Evolutionary conservation across 2,329 filamentous ascomycete genomes (phyloP), one percentile per base, ranked within the genome.

Genomic region (Furcasterigmium sp.): DNA sequence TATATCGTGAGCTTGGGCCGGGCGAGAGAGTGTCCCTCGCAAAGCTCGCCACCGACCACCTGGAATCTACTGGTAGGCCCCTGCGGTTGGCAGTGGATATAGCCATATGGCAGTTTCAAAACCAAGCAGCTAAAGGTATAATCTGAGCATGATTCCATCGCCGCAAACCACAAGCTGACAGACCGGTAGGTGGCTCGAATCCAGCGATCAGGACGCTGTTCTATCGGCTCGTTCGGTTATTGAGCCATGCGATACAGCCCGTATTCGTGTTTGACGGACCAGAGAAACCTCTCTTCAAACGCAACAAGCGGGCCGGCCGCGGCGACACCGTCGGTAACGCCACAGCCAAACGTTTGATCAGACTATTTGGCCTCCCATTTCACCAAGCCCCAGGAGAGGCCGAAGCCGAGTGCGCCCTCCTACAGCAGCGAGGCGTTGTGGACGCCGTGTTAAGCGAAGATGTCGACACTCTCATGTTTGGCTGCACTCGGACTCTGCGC

Each of bases 401-500:
- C 3, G 93, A 98, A 61, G 93, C 93, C 2, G 93, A 98, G 65
- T 98, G 93, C 52, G 93, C 93, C 0, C 67, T 93, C 14, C 65
- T 98, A 3, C 91, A 98, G 57, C 75, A 76, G 46, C 76, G 84
- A 37, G 90, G 89, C 1, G 71, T 95, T 8, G 91, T 95, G 1
- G 93, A 98, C 62, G 91, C 88, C 0, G 93, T 97, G 2, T 72
- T 98, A 54, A 96, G 88, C 61, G 91, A 98, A 61, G 93, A 98
- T 69, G 90, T 96, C 35, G 93, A 98, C 60, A 93, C 91, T 2
- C 78, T 97, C 55, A 97, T 97, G 91, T 97, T 97, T 66, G 93
- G 93, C 2, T 93, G 89, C 50, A 82, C 78, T 0, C 67, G 80
- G 29, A 91, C 86, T 0, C 67, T 96, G 34, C 78, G 89, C 40